Conservation (phyloP, 495 filamentous ascomycete genomes). For the Hyaloscypha finlandica region DNA sequence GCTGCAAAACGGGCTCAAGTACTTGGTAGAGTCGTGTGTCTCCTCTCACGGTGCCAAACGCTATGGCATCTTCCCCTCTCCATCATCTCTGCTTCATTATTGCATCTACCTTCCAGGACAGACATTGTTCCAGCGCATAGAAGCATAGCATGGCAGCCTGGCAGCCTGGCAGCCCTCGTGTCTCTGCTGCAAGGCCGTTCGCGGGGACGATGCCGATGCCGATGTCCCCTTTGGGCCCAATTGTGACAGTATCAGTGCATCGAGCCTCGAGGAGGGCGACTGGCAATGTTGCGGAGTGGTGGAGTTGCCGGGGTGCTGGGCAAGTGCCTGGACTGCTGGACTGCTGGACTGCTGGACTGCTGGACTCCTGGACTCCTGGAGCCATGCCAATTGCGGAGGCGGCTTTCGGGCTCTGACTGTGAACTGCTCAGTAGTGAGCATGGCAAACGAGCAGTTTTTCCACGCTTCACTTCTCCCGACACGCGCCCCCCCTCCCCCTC, state of each 20-base stretch:
- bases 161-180: neutral
- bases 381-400: neutral
- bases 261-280: too few relatives aligned
- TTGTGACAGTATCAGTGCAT: too few relatives aligned
- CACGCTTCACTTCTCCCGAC: too few relatives aligned
- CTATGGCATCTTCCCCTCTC: neutral
- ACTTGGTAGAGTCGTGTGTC: too few relatives aligned
- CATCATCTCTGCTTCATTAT: neutral
- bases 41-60: neutral
- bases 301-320: neutral
- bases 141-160: too few relatives aligned
- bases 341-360: too few relatives aligned
- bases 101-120: neutral
- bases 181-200: neutral
- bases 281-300: neutral
- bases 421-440: too few relatives aligned
- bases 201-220: neutral
- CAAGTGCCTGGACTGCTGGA: neutral
- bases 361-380: neutral
- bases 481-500: too few relatives aligned
- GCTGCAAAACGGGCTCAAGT: neutral
- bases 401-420: neutral
- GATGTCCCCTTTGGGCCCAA: too few relatives aligned
- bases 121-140: too few relatives aligned
- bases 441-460: too few relatives aligned